phyloP scores from a whole-genome alignment of 2,329 filamentous ascomycete genomes.

The Gyromitra esculenta region DNA sequence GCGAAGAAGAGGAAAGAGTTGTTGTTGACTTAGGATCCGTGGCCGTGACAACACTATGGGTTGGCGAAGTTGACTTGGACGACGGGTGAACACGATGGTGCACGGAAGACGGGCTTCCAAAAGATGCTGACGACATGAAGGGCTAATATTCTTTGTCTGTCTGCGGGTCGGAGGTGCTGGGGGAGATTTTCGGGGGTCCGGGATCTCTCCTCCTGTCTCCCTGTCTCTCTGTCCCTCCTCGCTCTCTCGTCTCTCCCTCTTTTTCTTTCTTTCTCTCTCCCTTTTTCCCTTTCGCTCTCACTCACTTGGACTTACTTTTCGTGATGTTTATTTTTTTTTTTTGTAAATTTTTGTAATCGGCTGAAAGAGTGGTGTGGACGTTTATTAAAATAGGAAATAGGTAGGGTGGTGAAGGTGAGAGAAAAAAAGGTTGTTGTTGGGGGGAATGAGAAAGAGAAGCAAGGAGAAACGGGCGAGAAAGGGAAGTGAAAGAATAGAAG shows the following conservation, averaged over 20 bases:
- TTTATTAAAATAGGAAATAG: constrained; percentile 31
- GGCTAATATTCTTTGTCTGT: constrained; percentile 43
- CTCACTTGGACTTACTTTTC: constrained; percentile 9
- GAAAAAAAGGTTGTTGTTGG: constrained; percentile 27
- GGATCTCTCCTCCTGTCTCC: constrained; percentile 28
- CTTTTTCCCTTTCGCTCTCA: neutral
- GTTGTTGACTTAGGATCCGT: constrained; percentile 52
- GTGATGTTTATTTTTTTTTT: constrained; percentile 38
- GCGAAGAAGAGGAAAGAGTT: constrained; percentile 43
- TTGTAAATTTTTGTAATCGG: constrained; percentile 28
- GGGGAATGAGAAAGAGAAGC: constrained; percentile 30
- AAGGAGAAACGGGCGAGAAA: constrained; percentile 41
- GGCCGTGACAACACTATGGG: constrained; percentile 53
- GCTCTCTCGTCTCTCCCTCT: neutral
- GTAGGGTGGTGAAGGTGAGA: constrained; percentile 29
- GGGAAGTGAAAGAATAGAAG: constrained; percentile 47
- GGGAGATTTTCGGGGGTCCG: constrained; percentile 39
- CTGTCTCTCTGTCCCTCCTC: constrained; percentile 18
- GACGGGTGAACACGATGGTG: constrained; percentile 54
- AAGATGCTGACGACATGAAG: constrained; percentile 53
- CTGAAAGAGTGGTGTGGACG: constrained; percentile 19
- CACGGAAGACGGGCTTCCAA: constrained; percentile 53
- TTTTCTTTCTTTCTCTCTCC: neutral
- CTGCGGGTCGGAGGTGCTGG: constrained; percentile 31
- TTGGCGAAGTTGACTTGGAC: constrained; percentile 53